These are phyloP conservation scores for Sicyos baderoa DNA, from an alignment of 306 rosid species.

Conservation along the genomic window DNA sequence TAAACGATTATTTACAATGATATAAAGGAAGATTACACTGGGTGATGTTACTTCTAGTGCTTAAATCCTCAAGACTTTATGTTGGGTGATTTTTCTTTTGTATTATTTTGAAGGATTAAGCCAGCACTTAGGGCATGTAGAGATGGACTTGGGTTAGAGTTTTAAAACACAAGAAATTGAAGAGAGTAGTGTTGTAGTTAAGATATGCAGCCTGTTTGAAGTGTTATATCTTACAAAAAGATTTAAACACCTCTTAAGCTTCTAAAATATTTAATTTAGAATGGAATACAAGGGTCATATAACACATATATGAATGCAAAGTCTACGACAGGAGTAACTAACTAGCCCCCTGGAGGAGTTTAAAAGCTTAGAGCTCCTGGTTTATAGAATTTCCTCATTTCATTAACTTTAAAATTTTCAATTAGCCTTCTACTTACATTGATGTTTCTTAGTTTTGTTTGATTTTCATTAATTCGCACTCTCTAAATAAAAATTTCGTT, in stretches of 20 bases:
- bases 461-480: not conserved
- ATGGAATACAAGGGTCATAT: not conserved
- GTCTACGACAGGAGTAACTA: not conserved
- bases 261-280: not conserved
- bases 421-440: not conserved
- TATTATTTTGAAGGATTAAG: slow-evolving; percentile 1
- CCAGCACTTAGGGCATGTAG: not conserved
- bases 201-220: not conserved
- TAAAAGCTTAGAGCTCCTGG: not conserved
- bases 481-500: not conserved
- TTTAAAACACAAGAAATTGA: not conserved
- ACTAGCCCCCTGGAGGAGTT: not conserved
- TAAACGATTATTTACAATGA: not conserved
- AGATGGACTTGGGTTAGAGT: not conserved
- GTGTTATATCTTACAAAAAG: not conserved
- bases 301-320: not conserved
- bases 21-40: slow-evolving; percentile 2
- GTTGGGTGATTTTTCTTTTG: not conserved
- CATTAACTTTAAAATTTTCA: not conserved
- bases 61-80: not conserved
- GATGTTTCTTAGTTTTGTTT: slow-evolving; percentile 7
- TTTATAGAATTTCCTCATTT: not conserved
- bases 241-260: not conserved
- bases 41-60: slow-evolving; percentile 6
- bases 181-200: not conserved